phyloP scores from a whole-genome alignment of 139 green algal species.

The Edaphochlamys debaryana region DNA sequence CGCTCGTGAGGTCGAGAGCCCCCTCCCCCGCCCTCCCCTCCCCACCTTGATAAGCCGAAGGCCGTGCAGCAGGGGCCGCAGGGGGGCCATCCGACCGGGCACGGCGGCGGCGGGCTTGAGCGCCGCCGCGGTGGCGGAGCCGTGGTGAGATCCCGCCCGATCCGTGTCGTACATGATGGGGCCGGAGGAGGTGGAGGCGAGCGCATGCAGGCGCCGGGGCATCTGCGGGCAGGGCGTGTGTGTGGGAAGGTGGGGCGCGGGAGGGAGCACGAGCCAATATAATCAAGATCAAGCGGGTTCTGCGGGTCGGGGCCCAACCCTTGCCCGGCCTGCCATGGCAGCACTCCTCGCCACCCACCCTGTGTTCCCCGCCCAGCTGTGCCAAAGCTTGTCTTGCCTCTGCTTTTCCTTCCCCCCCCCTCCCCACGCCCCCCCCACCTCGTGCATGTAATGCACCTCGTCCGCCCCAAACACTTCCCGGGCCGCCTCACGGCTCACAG shows the following conservation, averaged over 20 bases:
- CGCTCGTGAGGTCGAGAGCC: no score
- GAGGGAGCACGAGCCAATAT: background rate
- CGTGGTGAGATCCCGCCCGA: conserved; percentile 22
- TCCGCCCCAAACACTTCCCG: conserved; percentile 74
- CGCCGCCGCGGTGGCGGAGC: conserved; percentile 31
- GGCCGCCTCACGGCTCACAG: conserved; percentile 55
- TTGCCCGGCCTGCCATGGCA: no score
- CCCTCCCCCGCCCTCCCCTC: no score
- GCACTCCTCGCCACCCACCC: no score
- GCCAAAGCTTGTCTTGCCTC: no score
- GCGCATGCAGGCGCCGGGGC: background rate
- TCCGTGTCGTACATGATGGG: conserved; percentile 14
- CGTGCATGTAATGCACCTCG: conserved; percentile 58
- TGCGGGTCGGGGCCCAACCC: no score
- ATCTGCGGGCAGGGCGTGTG: background rate
- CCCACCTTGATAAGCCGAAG: conserved; percentile 82
- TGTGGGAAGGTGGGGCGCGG: background rate
- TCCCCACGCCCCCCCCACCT: conserved; percentile 49
- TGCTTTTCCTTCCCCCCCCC: background rate
- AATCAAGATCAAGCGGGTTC: no score
- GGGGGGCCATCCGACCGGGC: conserved; percentile 43
- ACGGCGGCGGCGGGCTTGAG: conserved; percentile 9
- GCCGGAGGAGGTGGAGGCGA: background rate
- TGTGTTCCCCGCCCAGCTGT: no score
- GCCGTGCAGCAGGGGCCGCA: conserved; percentile 64